Conservation (phyloP, 805 yeast species). For the Saturnispora hagleri region DNA sequence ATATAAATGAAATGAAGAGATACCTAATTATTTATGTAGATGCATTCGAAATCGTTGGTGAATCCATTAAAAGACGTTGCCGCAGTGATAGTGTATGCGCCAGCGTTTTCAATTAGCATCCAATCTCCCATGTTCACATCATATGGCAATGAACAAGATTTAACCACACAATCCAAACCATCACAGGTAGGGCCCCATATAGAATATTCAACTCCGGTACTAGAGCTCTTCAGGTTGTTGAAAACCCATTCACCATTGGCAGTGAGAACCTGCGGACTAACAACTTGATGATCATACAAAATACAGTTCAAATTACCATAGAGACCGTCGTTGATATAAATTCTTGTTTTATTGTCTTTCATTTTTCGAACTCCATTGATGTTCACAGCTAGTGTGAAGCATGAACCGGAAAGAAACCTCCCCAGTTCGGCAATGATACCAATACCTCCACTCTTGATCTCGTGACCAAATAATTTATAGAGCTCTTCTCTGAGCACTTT, state of each 20-base stretch:
- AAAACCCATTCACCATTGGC: slow-evolving; percentile 33
- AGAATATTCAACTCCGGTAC: slow-evolving; percentile 35
- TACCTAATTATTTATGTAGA: slow-evolving; percentile 41
- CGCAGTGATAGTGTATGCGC: slow-evolving; percentile 91
- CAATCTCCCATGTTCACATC: slow-evolving; percentile 81
- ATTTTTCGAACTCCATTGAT: slow-evolving; percentile 70
- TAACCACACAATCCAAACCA: slow-evolving; percentile 78
- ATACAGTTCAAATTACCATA: slow-evolving; percentile 95
- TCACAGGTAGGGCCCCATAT: slow-evolving; percentile 99
- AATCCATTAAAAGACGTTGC: slow-evolving; percentile 93
- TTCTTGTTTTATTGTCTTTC: slow-evolving; percentile 43
- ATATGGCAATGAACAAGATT: slow-evolving; percentile 41
- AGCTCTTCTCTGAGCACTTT: slow-evolving; percentile 46
- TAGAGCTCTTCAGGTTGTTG: slow-evolving; percentile 8
- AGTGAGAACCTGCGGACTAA: slow-evolving; percentile 57
- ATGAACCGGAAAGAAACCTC: slow-evolving; percentile 74
- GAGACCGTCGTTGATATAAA: slow-evolving; percentile 89
- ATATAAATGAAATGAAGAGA: not conserved
- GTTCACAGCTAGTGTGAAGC: slow-evolving; percentile 76
- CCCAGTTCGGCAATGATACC: slow-evolving; percentile 88
- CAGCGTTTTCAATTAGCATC: slow-evolving; percentile 74
- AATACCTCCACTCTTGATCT: slow-evolving; percentile 23
- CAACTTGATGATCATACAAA: slow-evolving; percentile 82
- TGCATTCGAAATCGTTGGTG: slow-evolving; percentile 46
- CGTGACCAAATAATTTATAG: slow-evolving; percentile 49